Percentiles rank a stretch among this genome's conserved stretches.
These are phyloP conservation scores for Pseudoscleropodium purum DNA, from an alignment of 225 moss, liverwort and hornwort species.

Conservation along the genomic window DNA sequence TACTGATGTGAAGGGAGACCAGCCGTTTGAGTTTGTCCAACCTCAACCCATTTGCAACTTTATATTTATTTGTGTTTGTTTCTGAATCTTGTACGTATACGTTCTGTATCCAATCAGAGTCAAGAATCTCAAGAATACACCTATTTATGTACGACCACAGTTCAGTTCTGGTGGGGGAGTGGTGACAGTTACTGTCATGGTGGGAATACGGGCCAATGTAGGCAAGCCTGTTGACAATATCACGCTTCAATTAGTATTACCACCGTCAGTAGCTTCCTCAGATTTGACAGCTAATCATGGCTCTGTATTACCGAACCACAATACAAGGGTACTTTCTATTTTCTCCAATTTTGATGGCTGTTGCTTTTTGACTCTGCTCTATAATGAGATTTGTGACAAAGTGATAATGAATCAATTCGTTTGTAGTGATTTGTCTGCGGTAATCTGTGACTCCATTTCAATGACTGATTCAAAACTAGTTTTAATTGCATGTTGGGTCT, in stretches of 20 bases:
- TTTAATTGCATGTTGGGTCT: background rate
- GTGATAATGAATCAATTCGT: background rate
- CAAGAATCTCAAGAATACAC: conserved; percentile 78
- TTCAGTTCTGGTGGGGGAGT: conserved; percentile 74
- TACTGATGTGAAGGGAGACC: background rate
- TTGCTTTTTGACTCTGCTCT: background rate
- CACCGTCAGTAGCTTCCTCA: conserved; percentile 58
- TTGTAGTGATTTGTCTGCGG: background rate
- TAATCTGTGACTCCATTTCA: background rate
- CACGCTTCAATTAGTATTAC: conserved; percentile 75
- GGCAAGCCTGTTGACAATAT: conserved; percentile 89
- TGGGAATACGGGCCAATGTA: conserved; percentile 78
- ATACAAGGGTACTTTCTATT: conserved; percentile 52
- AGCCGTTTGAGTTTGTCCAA: background rate
- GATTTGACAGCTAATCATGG: conserved; percentile 87
- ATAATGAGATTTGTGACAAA: background rate
- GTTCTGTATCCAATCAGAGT: conserved; percentile 40
- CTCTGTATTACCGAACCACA: conserved; percentile 59
- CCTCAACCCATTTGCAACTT: background rate
- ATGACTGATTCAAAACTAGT: background rate
- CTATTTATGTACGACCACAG: conserved; percentile 90
- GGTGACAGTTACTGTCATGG: conserved; percentile 71
- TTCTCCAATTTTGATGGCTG: background rate
- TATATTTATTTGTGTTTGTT: background rate
- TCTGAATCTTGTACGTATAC: background rate